Base-by-base conservation (phyloP, 2,329 filamentous ascomycete genomes). In the Exophiala dermatitidis region DNA sequence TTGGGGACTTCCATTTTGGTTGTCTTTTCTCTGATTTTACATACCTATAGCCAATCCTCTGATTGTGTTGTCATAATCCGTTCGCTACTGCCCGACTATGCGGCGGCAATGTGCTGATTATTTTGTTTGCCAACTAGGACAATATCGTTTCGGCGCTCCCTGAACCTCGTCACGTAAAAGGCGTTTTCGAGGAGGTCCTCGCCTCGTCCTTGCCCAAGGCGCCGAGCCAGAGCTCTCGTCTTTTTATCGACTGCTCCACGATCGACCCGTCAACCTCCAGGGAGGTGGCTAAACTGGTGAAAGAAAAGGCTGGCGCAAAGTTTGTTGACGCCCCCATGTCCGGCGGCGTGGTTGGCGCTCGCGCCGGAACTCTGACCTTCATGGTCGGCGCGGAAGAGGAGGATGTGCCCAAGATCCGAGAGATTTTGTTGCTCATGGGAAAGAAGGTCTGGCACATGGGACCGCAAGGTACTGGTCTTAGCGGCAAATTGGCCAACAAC, bases 291-390 rank as follows among this genome's bases (percentile, higher is more conserved):
- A 76, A 82, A 56, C 77, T 79, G 28, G 84, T 94, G 1, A 79
- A 76, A 53, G 79, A 79, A 3, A 57, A 59, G 10, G 56, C 50
- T 4, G 55, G 54, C 10, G 81, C 82, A 1, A 76, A 80, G 1
- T 96, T 97, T 66, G 84, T 96, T 54, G 93, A 98, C 67, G 91
- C 93, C 2, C 93, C 93, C 42, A 95, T 98, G 85, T 97, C 91
- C 0, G 93, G 93, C 45, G 93, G 93, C 47, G 90, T 96, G 0
- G 89, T 97, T 3, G 93, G 91, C 41, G 93, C 93, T 7, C 77
- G 82, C 4, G 89, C 89, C 8, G 93, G 86, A 33, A 90, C 89
- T 0, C 75, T 98, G 53, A 95, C 90, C 0, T 98, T 98, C 69
- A 97, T 98, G 93, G 82, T 97, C 52, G 93, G 93, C 41, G 79